A percentile compares a stretch with the other conserved stretches of the same genome.
phyloP scores from a whole-genome alignment of 805 yeast species.

The Cyberlindnera veronae region DNA sequence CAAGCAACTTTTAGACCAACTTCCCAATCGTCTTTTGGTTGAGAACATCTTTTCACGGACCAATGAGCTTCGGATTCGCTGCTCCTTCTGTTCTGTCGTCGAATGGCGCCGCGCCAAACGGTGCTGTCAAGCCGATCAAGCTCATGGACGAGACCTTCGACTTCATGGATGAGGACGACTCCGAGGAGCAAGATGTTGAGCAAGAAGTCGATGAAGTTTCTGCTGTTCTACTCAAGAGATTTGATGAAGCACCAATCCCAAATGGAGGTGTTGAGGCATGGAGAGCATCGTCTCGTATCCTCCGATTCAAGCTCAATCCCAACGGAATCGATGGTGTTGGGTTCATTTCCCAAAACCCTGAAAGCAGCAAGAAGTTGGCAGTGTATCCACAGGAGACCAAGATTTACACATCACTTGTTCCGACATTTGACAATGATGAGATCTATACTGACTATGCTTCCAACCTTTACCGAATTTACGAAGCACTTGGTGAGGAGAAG shows the following conservation, averaged over 20 bases:
- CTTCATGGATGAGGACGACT: slow-evolving; percentile 19
- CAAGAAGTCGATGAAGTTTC: slow-evolving; percentile 28
- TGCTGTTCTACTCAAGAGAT: slow-evolving; percentile 28
- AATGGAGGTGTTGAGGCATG: slow-evolving; percentile 30
- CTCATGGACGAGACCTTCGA: slow-evolving; percentile 25
- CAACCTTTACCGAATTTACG: slow-evolving; percentile 49
- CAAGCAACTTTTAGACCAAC: too few relatives aligned
- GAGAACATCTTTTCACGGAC: too few relatives aligned
- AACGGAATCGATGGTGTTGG: slow-evolving; percentile 38
- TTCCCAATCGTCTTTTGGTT: too few relatives aligned
- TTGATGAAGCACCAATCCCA: slow-evolving; percentile 35
- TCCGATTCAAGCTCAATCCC: slow-evolving; percentile 47
- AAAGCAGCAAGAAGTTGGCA: slow-evolving; percentile 25
- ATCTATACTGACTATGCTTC: slow-evolving; percentile 47
- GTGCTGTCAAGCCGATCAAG: slow-evolving; percentile 4
- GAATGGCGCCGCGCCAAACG: not conserved
- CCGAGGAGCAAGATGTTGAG: slow-evolving; percentile 20
- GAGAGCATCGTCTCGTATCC: slow-evolving; percentile 33
- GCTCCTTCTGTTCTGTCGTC: not conserved
- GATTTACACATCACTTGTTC: slow-evolving; percentile 37
- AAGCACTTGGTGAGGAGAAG: slow-evolving; percentile 43
- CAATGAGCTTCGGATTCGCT: slow-evolving; percentile 8
- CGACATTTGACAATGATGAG: slow-evolving; percentile 38
- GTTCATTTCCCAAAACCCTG: slow-evolving; percentile 32
- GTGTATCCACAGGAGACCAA: slow-evolving; percentile 39